Evolutionary conservation across 495 filamentous ascomycete species (phyloP), one percentile per base, ranked within the genome.

Genomic region (Cercophora newfieldiana): DNA sequence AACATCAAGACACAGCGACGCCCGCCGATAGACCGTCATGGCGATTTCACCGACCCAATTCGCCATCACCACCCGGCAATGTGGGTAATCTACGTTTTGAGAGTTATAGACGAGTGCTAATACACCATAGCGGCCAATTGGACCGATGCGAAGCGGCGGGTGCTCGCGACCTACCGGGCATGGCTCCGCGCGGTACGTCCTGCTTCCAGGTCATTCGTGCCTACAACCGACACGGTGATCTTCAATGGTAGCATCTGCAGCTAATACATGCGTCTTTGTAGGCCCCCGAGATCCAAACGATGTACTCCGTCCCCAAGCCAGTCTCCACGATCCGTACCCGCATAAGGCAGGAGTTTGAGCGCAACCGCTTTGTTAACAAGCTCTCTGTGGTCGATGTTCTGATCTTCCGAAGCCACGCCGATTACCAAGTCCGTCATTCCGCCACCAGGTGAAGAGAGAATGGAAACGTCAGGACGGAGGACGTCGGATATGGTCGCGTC

Each of bases 291-390:
- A 92, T 98, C 73, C 94, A 97, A 76, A 89, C 87, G 63, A 97
- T 97, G 91, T 99, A 99, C 85, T 89, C 89, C 48, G 82, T 99
- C 73, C 91, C 89, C 75, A 86, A 94, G 71, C 94, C 95, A 60
- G 89, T 97, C 19, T 91, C 95, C 49, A 84, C 85, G 62, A 89
- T 98, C 75, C 92, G 95, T 64, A 94, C 94, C 53, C 96, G 94
- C 83, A 89, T 98, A 74, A 87, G 95, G 72, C 93, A 98, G 80
- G 94, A 99, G 75, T 99, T 99, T 79, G 95, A 99, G 81, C 86
- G 93, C 79, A 90, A 97, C 82, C 84, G 95, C 83, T 97, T 90
- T 74, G 94, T 97, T 55, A 90, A 89, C 74, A 93, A 98, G 80
- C 79, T 98, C 50, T 83, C 82, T 18, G 90, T 92, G 3, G 88